Evolutionary conservation across 768 basidiomycete species (phyloP), one percentile per base, ranked within the genome.

Genomic region (Pholiota microspora): DNA sequence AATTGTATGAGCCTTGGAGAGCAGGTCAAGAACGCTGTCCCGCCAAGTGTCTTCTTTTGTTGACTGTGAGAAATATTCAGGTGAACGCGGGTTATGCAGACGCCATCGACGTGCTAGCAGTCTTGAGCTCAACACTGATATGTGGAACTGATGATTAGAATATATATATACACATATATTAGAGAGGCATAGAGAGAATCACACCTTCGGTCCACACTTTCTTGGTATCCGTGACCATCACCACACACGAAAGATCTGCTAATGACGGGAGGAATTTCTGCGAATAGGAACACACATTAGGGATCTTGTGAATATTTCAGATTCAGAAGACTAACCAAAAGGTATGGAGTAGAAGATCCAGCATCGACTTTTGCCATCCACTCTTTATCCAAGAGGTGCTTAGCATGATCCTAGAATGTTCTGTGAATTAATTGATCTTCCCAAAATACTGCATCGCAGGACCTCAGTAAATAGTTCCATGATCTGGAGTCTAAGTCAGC

Each of bases 201-300:
- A 51, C 59, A 88, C 89, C 85, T 83, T 92, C 90, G 12, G 73
- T 76, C 88, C 88, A 92, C 8, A 85, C 84, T 21, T 71, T 75
- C 65, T 81, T 88, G 10, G 87, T 91, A 68, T 92, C 89, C 9
- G 90, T 89, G 49, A 89, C 64, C 61, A 92, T 63, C 45, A 90
- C 64, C 55, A 71, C 77, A 61, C 87, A 88, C 18, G 77, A 75
- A 47, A 80, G 70, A 61, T 89, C 83, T 16, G 76, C 75, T 2
- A 76, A 65, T 3, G 82, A 84, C 16, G 74, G 70, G 66, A 77
- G 67, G 65, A 85, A 86, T 76, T 91, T 91, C 89, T 91, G 67
- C 31, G 32, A 53, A 12, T 49, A 52, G 50, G 53, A 35, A 51
- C 54, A 25, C 55, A 46, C 40, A 51, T 44, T 34, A 57, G n/a